phyloP scores from a whole-genome alignment of 768 basidiomycete genomes.

The Trametes maxima region DNA sequence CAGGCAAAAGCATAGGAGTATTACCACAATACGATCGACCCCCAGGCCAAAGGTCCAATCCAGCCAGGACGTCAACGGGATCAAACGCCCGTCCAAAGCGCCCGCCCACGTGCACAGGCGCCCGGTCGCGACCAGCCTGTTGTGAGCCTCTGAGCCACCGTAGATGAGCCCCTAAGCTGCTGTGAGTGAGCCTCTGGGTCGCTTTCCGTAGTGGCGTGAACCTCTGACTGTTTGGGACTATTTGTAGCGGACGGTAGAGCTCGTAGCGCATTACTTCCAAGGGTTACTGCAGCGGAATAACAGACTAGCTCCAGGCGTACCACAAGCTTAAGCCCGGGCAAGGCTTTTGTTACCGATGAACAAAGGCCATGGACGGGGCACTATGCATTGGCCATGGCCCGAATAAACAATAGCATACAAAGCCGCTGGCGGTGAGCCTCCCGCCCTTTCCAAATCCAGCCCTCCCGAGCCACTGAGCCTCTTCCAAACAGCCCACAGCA shows the following conservation, averaged over 20 bases:
- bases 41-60: not conserved
- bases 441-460: conserved; percentile 1
- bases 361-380: not conserved
- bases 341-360: not conserved
- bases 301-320: too few species aligned
- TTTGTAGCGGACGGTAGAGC: not conserved
- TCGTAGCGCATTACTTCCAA: not conserved
- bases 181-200: not conserved
- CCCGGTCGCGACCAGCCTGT: not conserved
- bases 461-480: conserved; percentile 14
- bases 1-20: not conserved
- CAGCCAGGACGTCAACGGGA: not conserved
- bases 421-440: not conserved
- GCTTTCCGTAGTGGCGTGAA: not conserved
- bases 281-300: not conserved
- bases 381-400: not conserved
- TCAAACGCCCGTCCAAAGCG: not conserved
- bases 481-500: conserved; percentile 16
- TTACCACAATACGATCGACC: not conserved
- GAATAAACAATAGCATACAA: conserved; percentile 6
- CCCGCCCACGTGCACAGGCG: not conserved
- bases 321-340: too few species aligned
- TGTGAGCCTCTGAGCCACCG: conserved; percentile 4
- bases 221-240: not conserved
- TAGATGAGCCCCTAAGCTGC: not conserved